Evolutionary conservation across 2,329 filamentous ascomycete genomes (phyloP).

Genomic region (Thermothelomyces thermophilus): DNA sequence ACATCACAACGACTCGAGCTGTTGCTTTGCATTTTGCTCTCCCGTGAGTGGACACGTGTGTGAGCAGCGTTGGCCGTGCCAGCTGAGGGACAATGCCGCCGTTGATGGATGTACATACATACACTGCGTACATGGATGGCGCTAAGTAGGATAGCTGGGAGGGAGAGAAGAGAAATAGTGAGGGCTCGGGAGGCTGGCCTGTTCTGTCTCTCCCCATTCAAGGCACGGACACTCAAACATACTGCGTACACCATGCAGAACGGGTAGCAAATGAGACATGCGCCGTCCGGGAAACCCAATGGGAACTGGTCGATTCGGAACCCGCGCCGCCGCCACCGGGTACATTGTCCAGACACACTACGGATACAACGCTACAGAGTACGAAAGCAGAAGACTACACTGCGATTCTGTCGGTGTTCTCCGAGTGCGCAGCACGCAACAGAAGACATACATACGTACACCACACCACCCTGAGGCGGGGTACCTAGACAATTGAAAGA

Average conservation of each 20-base stretch:
- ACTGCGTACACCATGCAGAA: too few species aligned
- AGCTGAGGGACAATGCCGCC: not conserved
- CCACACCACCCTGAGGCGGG: too few species aligned
- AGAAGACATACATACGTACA: too few species aligned
- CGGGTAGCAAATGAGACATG: too few species aligned
- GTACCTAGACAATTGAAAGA: too few species aligned
- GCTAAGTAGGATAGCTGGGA: not conserved
- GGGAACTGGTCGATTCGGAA: conserved; percentile 4
- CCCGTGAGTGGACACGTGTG: not conserved
- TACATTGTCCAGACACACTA: too few species aligned
- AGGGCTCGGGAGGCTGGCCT: not conserved
- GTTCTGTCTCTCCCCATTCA: not conserved
- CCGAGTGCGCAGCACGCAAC: too few species aligned
- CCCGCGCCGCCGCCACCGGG: too few species aligned
- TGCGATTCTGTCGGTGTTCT: not conserved
- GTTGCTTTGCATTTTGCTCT: not conserved
- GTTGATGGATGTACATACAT: not conserved
- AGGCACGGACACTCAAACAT: not conserved
- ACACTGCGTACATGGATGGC: not conserved
- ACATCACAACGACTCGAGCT: too few species aligned
- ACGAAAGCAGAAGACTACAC: not conserved
- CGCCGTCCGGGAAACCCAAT: conserved; percentile 6
- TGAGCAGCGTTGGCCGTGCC: not conserved
- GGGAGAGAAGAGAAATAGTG: not conserved
- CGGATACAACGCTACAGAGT: not conserved